Evolutionary conservation across 768 basidiomycete species (phyloP), one percentile per base, ranked within the genome.

Genomic region (Symmetrospora coprosmae): DNA sequence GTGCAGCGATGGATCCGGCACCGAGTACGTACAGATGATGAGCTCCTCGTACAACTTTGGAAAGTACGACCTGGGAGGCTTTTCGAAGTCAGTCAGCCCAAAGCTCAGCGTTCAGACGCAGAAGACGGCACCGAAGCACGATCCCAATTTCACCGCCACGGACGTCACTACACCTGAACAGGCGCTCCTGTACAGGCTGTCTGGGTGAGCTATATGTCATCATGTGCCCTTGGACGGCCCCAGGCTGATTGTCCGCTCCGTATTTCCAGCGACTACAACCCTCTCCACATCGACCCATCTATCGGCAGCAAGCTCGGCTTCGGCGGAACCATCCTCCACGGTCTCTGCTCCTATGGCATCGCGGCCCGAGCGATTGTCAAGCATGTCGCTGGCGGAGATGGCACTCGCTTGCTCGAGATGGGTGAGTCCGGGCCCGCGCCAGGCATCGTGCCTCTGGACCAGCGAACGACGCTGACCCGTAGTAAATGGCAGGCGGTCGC

Each of bases 311-410:
- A 75, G 7, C 76, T 81, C 17, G 86, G 86, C 11, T 89, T 91
- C 67, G 85, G 85, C 2, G 87, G 83, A 47, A 81, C 83, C 35
- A 88, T 91, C 67, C 78, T 90, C 2, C 87, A 91, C 68, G 87
- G 87, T 28, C 77, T 90, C 25, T 82, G 84, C 19, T 80, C 83
- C 0, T 89, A 79, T 69, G 87, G 87, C 7, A 25, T 46, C 2
- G 37, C 77, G 7, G 88, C 85, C 2, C 81, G 87, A 40, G 85
- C 81, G 1, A 72, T 90, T 53, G 75, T 91, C 63, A 77, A 78
- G 60, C 76, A 77, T 1, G 76, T 82, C 13, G 85, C 80, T 0
- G 78, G 76, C 0, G 78, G 78, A 41, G 79, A 85, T 64, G 77
- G 83, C 2, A 74, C 75, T 2, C 75, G 82, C 1, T 74, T 91